These are phyloP conservation scores for Fallopia convolvulus DNA, from an alignment of 148 eudicot species.

Conservation along the genomic window DNA sequence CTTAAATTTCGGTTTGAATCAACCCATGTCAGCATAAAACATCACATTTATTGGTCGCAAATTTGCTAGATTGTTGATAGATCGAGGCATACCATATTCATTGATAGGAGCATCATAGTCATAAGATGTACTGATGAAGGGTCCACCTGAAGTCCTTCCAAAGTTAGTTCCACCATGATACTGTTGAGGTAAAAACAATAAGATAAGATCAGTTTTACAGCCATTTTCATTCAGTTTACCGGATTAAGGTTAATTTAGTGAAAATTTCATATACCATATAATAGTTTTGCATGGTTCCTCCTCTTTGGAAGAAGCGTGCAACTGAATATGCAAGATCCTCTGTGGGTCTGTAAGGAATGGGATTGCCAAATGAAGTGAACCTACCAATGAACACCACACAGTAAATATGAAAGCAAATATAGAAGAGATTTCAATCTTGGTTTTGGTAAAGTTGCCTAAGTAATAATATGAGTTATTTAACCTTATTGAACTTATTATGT, in stretches of 20 bases:
- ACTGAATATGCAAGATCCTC: constrained; percentile 94
- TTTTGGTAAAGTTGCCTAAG: background rate
- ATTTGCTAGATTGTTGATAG: background rate
- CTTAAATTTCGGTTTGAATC: background rate
- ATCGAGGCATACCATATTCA: constrained; percentile 84
- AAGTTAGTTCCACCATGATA: constrained; percentile 99
- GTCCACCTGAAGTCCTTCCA: constrained; percentile 78
- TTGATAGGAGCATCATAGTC: constrained; percentile 98
- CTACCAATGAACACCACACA: constrained; percentile 21
- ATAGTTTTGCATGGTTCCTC: constrained; percentile 94
- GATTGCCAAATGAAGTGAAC: constrained; percentile 64
- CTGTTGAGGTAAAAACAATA: constrained; percentile 30
- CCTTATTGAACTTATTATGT: no score
- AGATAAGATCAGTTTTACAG: background rate
- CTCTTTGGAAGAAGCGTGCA: constrained; percentile 86
- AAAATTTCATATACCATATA: constrained; percentile 57
- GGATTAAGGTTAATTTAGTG: background rate
- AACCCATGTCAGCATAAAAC: no score
- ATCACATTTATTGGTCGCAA: background rate
- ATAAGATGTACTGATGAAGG: constrained; percentile 76
- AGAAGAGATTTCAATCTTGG: background rate
- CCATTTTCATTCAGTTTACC: background rate
- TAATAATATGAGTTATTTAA: no score
- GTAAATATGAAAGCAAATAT: background rate
- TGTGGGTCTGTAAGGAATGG: constrained; percentile 75